Percentiles rank a stretch among this genome's conserved stretches.
These are phyloP conservation scores for Podospora tetraspora DNA, from an alignment of 495 filamentous ascomycete species.

Conservation along the genomic window DNA sequence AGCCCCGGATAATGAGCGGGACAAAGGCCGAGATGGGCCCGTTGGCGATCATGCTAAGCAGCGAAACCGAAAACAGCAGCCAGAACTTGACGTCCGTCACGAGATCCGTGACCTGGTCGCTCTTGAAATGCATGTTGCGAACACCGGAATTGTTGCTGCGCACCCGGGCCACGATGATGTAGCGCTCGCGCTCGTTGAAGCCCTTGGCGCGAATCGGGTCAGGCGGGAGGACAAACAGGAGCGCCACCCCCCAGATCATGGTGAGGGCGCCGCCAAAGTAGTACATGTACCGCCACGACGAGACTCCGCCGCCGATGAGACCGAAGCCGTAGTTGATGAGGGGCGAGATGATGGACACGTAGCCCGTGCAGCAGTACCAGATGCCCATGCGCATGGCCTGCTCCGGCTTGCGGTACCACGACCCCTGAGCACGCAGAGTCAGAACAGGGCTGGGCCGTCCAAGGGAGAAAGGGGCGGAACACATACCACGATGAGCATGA, in stretches of 20 bases:
- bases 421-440: conserved; percentile 14
- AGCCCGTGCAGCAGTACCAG: conserved; percentile 41
- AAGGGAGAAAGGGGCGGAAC: neutral
- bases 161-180: conserved; percentile 36
- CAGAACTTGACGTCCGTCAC: conserved; percentile 42
- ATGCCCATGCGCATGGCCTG: conserved; percentile 46
- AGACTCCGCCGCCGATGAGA: conserved; percentile 38
- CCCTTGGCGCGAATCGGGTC: conserved; percentile 36
- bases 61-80: conserved; percentile 32
- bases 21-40: conserved; percentile 37
- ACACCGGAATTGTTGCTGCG: conserved; percentile 39
- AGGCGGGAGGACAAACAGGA: conserved; percentile 37
- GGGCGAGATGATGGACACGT: conserved; percentile 44
- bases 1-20: conserved; percentile 39
- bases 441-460: neutral
- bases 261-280: conserved; percentile 37
- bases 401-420: conserved; percentile 42
- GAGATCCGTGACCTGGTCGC: conserved; percentile 44
- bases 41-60: conserved; percentile 42
- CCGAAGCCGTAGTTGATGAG: conserved; percentile 49
- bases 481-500: conserved; percentile 39
- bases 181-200: conserved; percentile 38
- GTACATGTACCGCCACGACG: conserved; percentile 40
- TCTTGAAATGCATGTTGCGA: conserved; percentile 40
- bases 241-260: conserved; percentile 35